Evolutionary conservation across 2,329 filamentous ascomycete species (phyloP), one percentile per base, ranked within the genome.

Genomic region (Sordariomycetes sp.): DNA sequence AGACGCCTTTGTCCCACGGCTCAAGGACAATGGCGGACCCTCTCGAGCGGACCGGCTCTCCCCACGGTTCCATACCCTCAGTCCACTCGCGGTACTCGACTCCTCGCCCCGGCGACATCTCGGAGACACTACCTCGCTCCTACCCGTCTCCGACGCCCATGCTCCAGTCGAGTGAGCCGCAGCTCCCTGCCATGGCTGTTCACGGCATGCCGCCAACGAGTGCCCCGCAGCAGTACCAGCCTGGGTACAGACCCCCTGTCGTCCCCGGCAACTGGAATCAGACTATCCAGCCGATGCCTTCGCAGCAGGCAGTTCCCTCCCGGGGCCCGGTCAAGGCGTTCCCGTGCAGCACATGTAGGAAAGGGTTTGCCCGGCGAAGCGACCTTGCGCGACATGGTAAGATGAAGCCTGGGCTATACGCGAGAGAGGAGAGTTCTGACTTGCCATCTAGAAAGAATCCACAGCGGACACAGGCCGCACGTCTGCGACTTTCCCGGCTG

Each of bases 371-470:
- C 56, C 79, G 94, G 65, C 81, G 94, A 62, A 97, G 92, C 72
- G 94, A 99, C 73, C 82, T 97, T 55, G 90, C 91, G 61, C 83
- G 94, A 65, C 94, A 99, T 73, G 92, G 92, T 96, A 82, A 70
- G 86, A 22, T 42, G 13, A 22, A 17, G 7, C 15, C 34, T 24
- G 17, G 12, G 17, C 13, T 8, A 12, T 10, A 8, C n/a, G n/a
- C n/a, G 20, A 20, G 45, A 24, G 12, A 50, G n/a, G 5, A 50
- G 32, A 34, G 45, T 53, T 45, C 68, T 70, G 62, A 69, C 62
- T 51, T 32, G 5, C 55, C 15, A 56, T 48, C 89, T 64, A 96
- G 92, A 97, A 74, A 89, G 94, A 52, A 99, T 99, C 63, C 94
- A 99, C 72, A 95, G 85, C 60, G 92, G 92, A 52, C 80, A 91